Evolutionary conservation across 805 yeast species (phyloP), one percentile per base, ranked within the genome.

Genomic region (Candida succiphila): DNA sequence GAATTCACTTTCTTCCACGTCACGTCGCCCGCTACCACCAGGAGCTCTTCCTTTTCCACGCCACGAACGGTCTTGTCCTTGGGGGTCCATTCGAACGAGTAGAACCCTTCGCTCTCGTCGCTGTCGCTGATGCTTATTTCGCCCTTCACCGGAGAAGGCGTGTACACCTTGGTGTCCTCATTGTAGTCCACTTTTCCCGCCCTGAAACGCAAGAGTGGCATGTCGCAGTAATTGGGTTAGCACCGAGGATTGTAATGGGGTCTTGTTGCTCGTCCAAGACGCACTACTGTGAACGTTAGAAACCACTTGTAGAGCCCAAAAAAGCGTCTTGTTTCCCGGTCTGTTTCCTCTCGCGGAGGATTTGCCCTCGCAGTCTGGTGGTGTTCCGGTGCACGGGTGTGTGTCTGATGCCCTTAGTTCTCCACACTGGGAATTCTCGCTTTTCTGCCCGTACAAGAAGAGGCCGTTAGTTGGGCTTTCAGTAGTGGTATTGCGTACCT

Each of bases 11-110:
- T 82, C 40, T 71, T 70, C 75, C 87, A 83, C 28, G 78, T 72
- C 33, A 82, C 89, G 48, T 86, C 95, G 2, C 94, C 94, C 0
- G 94, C 92, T 44, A 85, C 76, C 28, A 85, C 71, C 42, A 84
- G 62, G 37, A 83, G 63, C 42, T 78, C 87, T 35, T 75, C 81
- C 29, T 63, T 63, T 36, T 68, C 74, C 8, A 62, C 43, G 17
- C 46, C 44, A 15, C 61, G 54, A 6, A 65, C 62, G 5, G 63
- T 54, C 29, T 56, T 63, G 21, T 69, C 73, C 36, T 81, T 72
- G 22, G 94, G 84, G 26, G 67, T 58, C 95, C 95, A 85, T 34
- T 59, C 63, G 44, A 84, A 78, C 32, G 78, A 75, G 46, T 67
- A 75, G 49, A 84, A 73, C 14, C 76, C 75, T 33, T 80, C 82